Evolutionary conservation across 495 filamentous ascomycete genomes (phyloP), one percentile per base, ranked within the genome.

Genomic region (Neurospora sp.): DNA sequence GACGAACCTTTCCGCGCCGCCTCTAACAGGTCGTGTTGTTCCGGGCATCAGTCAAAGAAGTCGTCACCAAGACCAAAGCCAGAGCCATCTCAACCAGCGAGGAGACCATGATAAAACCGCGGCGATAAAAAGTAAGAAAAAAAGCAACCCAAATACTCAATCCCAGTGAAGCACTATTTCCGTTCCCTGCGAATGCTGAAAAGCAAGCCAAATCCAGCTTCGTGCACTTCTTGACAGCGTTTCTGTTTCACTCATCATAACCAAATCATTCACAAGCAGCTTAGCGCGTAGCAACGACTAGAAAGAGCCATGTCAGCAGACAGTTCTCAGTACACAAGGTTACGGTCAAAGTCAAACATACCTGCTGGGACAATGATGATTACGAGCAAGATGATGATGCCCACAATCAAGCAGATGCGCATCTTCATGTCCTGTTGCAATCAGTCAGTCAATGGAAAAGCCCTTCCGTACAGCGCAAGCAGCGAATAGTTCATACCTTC

Each of bases 291-390:
- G 79, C 76, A 74, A 82, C 76, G 72, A 82, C 81, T 83, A 41
- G 3, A 60, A 8, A n/a, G n/a, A 35, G 23, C 54, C 27, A 66
- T 35, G 54, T 66, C 14, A 66, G 54, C 54, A 71, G 8, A 69
- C 60, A 8, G 1, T 41, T 8, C 39, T 44, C 62, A 31, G n/a
- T 7, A 1, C n/a, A 31, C n/a, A 27, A 31, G 5, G 4, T 16
- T 12, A 31, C 11, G 11, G 16, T 42, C 5, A 12, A n/a, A 20
- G 23, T 35, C 11, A 14, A 73, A 80, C 87, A 77, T 89, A 96
- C 95, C 93, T 74, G 91, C 85, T 70, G 93, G 94, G 73, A 97
- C 91, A 78, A 98, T 94, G 79, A 99, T 98, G 80, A 99, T 89
- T 72, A 97, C 84, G 73, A 98, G 87, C 75, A 98, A 84, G 71